Conservation (phyloP, 179 eudicot species). For the Corrigiola litoralis region DNA sequence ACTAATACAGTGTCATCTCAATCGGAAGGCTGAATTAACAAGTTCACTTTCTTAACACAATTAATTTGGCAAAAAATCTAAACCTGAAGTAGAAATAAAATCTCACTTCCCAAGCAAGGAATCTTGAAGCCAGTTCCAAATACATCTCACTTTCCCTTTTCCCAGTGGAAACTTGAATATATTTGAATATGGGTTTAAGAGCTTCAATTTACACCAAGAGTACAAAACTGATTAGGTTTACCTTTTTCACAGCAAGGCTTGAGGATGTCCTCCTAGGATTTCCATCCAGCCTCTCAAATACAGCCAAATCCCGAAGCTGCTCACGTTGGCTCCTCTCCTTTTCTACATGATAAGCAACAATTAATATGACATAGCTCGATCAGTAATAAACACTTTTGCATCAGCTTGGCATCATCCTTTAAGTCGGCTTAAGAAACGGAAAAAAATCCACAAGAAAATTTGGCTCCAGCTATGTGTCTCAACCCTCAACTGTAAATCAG, state of each 20-base stretch:
- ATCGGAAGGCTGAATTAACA: background rate
- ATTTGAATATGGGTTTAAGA: too few relatives aligned
- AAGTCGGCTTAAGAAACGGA: too few relatives aligned
- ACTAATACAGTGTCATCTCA: background rate
- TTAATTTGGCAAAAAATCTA: background rate
- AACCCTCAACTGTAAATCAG: too few relatives aligned
- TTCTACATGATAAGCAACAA: slow-evolving; percentile 34
- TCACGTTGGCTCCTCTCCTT: slow-evolving; percentile 82
- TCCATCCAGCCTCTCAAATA: slow-evolving; percentile 80
- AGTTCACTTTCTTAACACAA: background rate
- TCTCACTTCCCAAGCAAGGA: background rate
- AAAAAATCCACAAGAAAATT: too few relatives aligned
- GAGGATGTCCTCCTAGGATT: slow-evolving; percentile 62
- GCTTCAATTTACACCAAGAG: background rate
- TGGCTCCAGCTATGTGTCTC: too few relatives aligned
- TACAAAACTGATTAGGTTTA: slow-evolving; percentile 15
- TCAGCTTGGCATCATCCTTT: too few relatives aligned
- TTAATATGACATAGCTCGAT: background rate
- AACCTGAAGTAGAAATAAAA: background rate
- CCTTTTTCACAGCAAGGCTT: slow-evolving; percentile 87
- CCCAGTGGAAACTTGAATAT: background rate
- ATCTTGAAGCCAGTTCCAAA: background rate
- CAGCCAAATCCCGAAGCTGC: slow-evolving; percentile 74
- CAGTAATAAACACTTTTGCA: background rate
- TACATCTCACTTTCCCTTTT: background rate